Evolutionary conservation across 306 rosid species (phyloP), one percentile per base, ranked within the genome.

Genomic region (Vachellia collinsii): DNA sequence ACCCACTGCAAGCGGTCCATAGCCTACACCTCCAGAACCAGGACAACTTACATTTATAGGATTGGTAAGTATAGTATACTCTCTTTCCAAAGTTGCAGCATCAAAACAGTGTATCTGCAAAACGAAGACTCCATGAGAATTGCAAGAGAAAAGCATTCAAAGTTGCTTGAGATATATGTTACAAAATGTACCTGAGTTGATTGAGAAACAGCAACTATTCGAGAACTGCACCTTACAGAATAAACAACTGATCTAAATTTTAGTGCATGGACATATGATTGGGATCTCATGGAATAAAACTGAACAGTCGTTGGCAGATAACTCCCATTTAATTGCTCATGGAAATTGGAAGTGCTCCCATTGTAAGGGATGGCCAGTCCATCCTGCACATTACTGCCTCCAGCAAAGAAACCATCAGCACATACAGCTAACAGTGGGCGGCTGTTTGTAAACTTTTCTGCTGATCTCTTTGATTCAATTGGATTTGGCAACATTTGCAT

Each of bases 1-100:
- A 54, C 99, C 99, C 70, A 93, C 88, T 0, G 99, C 99, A 82
- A 96, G 97, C 69, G 99, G 97, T 79, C 99, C 99, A 70, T 87
- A 92, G 70, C 98, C 93, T 53, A 89, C 83, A 76, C 93, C 92
- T 78, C 96, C 97, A 61, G 88, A 88, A 74, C 97, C 88, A 83
- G 91, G 91, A 75, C 83, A 79, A 50, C 89, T 89, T 74, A 72
- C 62, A 77, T 83, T 84, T 61, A 93, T 83, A 54, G 98, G 97
- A 85, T 93, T 96, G 70, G 97, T 92, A 56, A 89, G 91, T 84
- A 93, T 86, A 46, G 91, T 92, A 79, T 96, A 94, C 77, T 91
- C 98, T 87, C 83, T 88, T 84, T 90, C 97, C 69, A 96, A 86
- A 0, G 97, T 86, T 50, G 88, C 82, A 38, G 99, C 87, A 91